These are phyloP conservation scores for Hemisphaericaspora lyxosophila DNA, from an alignment of 1,139 yeast species.

Conservation along the genomic window DNA sequence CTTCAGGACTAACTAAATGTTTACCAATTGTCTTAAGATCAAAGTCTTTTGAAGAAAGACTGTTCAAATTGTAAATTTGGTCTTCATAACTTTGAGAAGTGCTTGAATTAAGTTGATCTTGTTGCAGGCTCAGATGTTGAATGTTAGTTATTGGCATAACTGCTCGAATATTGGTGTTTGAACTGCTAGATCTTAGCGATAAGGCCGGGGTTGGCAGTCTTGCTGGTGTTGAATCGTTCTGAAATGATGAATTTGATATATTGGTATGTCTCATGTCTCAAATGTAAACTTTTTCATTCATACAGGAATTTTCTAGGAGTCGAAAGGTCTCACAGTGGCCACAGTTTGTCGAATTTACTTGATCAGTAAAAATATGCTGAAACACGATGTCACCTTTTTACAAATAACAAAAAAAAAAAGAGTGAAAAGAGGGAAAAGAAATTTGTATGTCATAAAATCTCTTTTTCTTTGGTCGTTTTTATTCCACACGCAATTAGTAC, in stretches of 20 bases:
- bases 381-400: neutral
- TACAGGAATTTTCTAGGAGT: neutral
- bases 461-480: too few species aligned
- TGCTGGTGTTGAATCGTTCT: slow-evolving; percentile 8
- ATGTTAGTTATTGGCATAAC: neutral
- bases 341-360: neutral
- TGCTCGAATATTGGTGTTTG: slow-evolving; percentile 1
- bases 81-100: slow-evolving; percentile 16
- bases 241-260: slow-evolving; percentile 9
- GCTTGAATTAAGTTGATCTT: slow-evolving; percentile 2
- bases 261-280: slow-evolving; percentile 1
- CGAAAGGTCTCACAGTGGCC: neutral
- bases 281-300: neutral
- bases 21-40: slow-evolving; percentile 34
- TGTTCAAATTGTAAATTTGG: slow-evolving; percentile 24
- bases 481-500: too few species aligned
- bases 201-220: slow-evolving; percentile 13
- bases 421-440: neutral
- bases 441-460: neutral
- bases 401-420: neutral
- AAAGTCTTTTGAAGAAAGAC: slow-evolving; percentile 19
- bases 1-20: slow-evolving; percentile 37
- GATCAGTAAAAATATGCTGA: neutral
- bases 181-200: slow-evolving; percentile 3
- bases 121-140: neutral